Conservation (phyloP, 1,284 basidiomycete species). For the Puccinia coronata region DNA sequence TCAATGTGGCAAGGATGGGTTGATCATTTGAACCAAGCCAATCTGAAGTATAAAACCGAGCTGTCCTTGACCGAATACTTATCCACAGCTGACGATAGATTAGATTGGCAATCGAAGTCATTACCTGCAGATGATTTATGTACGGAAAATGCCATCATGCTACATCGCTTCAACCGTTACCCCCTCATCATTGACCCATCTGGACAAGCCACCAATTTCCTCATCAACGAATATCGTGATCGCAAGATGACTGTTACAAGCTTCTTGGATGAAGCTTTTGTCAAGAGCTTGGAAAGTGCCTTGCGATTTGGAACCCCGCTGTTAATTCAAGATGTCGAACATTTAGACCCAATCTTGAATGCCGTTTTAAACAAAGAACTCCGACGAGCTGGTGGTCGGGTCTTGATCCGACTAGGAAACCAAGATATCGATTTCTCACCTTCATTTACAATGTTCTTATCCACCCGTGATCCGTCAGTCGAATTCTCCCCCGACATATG, state of each 20-base stretch:
- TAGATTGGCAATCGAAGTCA: constrained; percentile 92
- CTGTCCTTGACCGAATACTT: constrained; percentile 92
- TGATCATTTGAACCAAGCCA: constrained; percentile 81
- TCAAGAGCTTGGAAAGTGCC: constrained; percentile 97
- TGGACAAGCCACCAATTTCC: constrained; percentile 93
- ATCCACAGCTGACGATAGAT: constrained; percentile 93
- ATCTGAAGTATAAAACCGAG: constrained; percentile 87
- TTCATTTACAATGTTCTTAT: constrained; percentile 98
- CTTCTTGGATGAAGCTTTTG: constrained; percentile 97
- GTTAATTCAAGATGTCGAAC: constrained; percentile 96
- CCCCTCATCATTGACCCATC: constrained; percentile 98
- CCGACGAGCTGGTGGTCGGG: constrained; percentile 81
- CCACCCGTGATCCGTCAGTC: constrained; percentile 93
- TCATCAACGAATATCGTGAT: constrained; percentile 91
- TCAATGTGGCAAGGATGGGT: constrained; percentile 96
- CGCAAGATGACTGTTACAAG: constrained; percentile 97
- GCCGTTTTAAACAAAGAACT: constrained; percentile 97
- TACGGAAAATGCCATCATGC: constrained; percentile 94
- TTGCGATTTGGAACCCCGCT: constrained; percentile 97
- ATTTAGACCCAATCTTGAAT: constrained; percentile 96
- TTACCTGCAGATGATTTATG: constrained; percentile 93
- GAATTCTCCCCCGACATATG: constrained; percentile 98
- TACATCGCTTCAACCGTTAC: constrained; percentile 96
- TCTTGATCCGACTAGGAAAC: constrained; percentile 93
- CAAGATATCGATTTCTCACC: constrained; percentile 99